Percentiles rank a stretch among this genome's conserved stretches.
phyloP scores from a whole-genome alignment of 1,284 basidiomycete species.

The Phaffia rhodozyma region DNA sequence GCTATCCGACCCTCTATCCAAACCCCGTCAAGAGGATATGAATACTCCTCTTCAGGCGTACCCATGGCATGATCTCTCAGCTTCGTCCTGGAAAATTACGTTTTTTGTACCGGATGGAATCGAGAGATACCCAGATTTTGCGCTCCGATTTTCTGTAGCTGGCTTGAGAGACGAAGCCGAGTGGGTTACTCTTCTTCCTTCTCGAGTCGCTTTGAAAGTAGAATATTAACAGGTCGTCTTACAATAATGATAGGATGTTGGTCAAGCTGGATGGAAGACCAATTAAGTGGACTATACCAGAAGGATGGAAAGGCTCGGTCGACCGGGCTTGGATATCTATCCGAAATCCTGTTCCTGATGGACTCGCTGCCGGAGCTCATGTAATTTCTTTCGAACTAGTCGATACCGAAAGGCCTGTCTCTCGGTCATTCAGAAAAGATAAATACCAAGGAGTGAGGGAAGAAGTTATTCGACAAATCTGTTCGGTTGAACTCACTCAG shows the following conservation, averaged over 20 bases:
- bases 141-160: slow-evolving; percentile 50
- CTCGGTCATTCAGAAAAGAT: not conserved
- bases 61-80: slow-evolving; percentile 23
- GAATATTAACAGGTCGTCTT: not conserved
- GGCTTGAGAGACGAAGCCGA: not conserved
- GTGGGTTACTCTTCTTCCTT: slow-evolving; percentile 44
- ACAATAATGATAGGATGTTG: slow-evolving; percentile 41
- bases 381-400: not conserved
- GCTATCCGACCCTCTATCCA: slow-evolving; percentile 41
- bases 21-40: slow-evolving; percentile 49
- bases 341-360: slow-evolving; percentile 18
- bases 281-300: slow-evolving; percentile 20
- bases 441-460: not conserved
- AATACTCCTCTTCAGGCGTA: slow-evolving; percentile 66
- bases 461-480: not conserved
- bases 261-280: slow-evolving; percentile 49
- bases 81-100: not conserved
- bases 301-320: slow-evolving; percentile 25
- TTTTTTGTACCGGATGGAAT: not conserved
- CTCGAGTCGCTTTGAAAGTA: slow-evolving; percentile 38
- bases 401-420: not conserved
- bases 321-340: slow-evolving; percentile 35
- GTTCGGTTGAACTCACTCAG: slow-evolving; percentile 9
- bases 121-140: slow-evolving; percentile 49
- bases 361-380: not conserved